These are phyloP conservation scores for Tricholoma sp. DNA, from an alignment of 768 basidiomycete species.

Conservation along the genomic window DNA sequence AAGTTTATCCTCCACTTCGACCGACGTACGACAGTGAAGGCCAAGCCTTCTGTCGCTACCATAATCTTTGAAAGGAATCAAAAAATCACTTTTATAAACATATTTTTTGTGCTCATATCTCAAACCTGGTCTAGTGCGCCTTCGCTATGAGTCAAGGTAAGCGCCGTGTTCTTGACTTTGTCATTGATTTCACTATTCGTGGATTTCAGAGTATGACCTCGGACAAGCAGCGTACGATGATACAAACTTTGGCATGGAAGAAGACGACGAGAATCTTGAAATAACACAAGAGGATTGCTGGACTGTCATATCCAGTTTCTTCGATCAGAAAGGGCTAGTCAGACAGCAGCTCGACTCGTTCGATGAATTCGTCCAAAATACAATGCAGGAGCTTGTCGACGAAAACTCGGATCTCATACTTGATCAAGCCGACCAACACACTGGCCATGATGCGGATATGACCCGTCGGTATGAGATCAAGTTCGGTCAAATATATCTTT, in stretches of 20 bases:
- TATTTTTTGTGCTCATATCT: background rate
- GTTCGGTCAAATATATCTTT: constrained; percentile 97
- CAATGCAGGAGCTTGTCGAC: constrained; percentile 98
- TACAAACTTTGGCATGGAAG: constrained; percentile 48
- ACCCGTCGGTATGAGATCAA: constrained; percentile 95
- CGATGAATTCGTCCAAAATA: constrained; percentile 98
- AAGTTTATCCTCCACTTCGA: background rate
- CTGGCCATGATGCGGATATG: constrained; percentile 74
- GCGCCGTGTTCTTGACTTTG: constrained; percentile 18
- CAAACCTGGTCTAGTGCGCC: background rate
- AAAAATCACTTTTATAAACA: background rate
- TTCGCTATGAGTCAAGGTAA: constrained; percentile 50
- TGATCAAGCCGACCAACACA: constrained; percentile 95
- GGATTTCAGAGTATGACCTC: constrained; percentile 38
- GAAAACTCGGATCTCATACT: constrained; percentile 94
- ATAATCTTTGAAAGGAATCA: background rate
- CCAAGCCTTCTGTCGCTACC: background rate
- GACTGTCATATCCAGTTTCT: constrained; percentile 95
- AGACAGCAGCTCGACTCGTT: constrained; percentile 97
- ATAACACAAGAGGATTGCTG: constrained; percentile 93
- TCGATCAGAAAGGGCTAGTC: constrained; percentile 95
- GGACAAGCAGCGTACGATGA: constrained; percentile 60
- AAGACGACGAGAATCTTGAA: constrained; percentile 55
- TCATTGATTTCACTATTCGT: constrained; percentile 24
- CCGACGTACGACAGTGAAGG: background rate